Evolutionary conservation across 2,329 filamentous ascomycete genomes (phyloP), one percentile per base, ranked within the genome.

Genomic region (Ceratocystis destructans): DNA sequence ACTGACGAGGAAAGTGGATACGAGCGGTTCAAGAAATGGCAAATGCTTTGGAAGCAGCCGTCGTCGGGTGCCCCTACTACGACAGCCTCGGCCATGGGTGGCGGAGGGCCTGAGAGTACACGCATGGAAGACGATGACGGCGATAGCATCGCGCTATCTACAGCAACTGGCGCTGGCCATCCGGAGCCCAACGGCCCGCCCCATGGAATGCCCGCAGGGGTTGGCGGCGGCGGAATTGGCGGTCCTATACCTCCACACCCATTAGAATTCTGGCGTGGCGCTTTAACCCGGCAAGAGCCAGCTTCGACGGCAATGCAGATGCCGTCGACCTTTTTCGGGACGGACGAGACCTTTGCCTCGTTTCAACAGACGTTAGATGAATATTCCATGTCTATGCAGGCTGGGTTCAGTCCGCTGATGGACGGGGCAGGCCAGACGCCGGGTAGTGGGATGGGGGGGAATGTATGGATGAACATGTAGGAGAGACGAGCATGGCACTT

Each of bases 11-110:
- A 65, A 67, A 79, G 79, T 2, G 79, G 79, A 28, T 81, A 81
- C 59, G 78, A 79, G 62, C 74, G 78, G 1, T 81, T 80, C 70
- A 80, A 80, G 68, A 79, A 77, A 53, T 80, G 79, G 79, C 78
- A 80, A 68, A 79, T 79, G 73, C 72, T 80, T 2, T 79, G 79
- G 74, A 67, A 67, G 15, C 66, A 67, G 33, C 70, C 73, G 41
- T 67, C 66, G 28, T 62, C 65, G 5, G 61, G 62, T n/a, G 66
- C 46, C 1, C 63, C 66, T 2, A 55, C 65, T 4, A 48, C 57
- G 4, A 6, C 46, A 22, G 45, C 61, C 10, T 45, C 61, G 22
- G 37, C 41, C 12, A 45, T 46, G 37, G 55, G 55, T 28, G 55
- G 55, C 31, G 55, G 25, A 3, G 55, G 64, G 15, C n/a, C 64